Evolutionary conservation across 768 basidiomycete genomes (phyloP).

Genomic region (Leccinellum rugosiceps): DNA sequence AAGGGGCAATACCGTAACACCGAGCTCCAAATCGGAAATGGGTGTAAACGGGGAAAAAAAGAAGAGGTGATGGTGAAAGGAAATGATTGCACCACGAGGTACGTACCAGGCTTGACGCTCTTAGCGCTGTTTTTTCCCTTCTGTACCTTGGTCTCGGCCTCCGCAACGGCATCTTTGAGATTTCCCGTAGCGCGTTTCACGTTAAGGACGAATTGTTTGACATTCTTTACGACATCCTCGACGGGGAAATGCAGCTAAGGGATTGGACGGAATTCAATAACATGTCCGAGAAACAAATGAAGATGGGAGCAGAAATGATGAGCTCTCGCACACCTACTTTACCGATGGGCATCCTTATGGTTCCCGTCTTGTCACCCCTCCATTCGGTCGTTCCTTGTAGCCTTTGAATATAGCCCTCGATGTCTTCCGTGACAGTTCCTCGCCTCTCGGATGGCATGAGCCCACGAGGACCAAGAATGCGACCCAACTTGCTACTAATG

Average conservation of each 20-base stretch:
- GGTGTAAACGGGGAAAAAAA: background rate
- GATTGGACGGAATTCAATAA: constrained; percentile 4
- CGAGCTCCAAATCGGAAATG: background rate
- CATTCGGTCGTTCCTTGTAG: constrained; percentile 86
- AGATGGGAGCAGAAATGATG: background rate
- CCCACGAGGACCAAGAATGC: constrained; percentile 83
- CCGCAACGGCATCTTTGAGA: constrained; percentile 44
- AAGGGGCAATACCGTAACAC: background rate
- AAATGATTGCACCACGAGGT: background rate
- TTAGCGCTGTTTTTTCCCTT: constrained; percentile 34
- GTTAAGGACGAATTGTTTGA: constrained; percentile 68
- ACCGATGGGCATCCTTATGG: constrained; percentile 78
- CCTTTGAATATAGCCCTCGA: constrained; percentile 75
- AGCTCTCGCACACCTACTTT: constrained; percentile 45
- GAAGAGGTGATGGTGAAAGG: background rate
- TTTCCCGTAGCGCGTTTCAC: constrained; percentile 78
- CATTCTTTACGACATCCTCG: constrained; percentile 75
- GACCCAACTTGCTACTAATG: constrained; percentile 77
- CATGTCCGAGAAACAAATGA: background rate
- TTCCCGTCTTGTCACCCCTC: constrained; percentile 86
- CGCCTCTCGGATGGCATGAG: constrained; percentile 94
- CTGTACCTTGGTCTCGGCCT: constrained; percentile 40
- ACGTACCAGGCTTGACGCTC: constrained; percentile 45
- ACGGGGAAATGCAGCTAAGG: constrained; percentile 69
- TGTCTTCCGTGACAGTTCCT: constrained; percentile 91